Conservation (phyloP, 192 early-diverging fungal genomes). For the Thoreauomyces humboldtii region DNA sequence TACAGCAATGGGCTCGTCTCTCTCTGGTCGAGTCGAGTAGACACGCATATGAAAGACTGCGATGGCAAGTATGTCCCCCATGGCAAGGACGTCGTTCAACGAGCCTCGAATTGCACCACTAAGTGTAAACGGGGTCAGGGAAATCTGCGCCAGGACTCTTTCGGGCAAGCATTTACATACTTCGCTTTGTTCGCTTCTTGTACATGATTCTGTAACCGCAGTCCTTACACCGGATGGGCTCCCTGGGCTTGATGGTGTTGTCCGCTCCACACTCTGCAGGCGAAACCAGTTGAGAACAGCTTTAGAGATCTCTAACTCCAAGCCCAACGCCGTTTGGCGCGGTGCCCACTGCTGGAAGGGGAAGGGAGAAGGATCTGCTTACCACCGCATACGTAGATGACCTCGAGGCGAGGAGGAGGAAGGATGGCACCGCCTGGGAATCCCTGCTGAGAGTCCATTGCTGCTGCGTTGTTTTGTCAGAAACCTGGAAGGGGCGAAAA, state of each 20-base stretch:
- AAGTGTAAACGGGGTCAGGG: conserved; percentile 14
- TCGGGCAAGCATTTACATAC: conserved; percentile 37
- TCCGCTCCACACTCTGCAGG: conserved; percentile 73
- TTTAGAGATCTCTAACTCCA: neutral
- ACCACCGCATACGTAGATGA: conserved; percentile 48
- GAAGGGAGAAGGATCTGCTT: neutral
- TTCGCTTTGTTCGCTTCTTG: conserved; percentile 94
- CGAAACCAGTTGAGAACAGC: neutral
- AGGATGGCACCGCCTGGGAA: neutral
- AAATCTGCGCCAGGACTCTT: neutral
- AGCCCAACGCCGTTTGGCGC: neutral
- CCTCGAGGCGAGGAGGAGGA: conserved; percentile 28
- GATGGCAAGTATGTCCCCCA: too few species aligned
- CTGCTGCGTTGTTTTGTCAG: neutral
- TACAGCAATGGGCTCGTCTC: too few species aligned
- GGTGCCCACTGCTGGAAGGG: neutral
- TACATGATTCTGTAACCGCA: conserved; percentile 97
- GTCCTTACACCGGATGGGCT: conserved; percentile 94
- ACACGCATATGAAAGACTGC: too few species aligned
- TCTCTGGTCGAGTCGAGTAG: too few species aligned
- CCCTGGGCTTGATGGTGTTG: conserved; percentile 90
- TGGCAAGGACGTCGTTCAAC: conserved; percentile 63
- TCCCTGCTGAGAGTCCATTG: conserved; percentile 8
- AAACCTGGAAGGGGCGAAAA: neutral
- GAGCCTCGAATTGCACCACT: conserved; percentile 98